A percentile compares a stretch with the other conserved stretches of the same genome.
phyloP scores from a whole-genome alignment of 768 basidiomycete genomes.

The Phanerochaete carnosa region DNA sequence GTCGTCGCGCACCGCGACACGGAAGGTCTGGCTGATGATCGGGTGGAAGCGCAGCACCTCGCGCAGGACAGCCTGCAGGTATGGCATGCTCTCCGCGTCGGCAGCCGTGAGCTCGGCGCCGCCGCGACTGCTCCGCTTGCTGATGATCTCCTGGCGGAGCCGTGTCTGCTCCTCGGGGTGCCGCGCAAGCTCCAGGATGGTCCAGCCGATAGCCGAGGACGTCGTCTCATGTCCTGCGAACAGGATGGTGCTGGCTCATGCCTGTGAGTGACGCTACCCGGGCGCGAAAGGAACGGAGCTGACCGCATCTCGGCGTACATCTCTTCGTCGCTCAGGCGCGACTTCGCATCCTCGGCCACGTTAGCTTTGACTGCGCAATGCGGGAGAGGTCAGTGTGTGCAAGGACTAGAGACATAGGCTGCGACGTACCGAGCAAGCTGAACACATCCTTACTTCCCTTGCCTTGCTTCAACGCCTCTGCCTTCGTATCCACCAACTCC shows the following conservation, averaged over 20 bases:
- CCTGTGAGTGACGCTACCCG: neutral
- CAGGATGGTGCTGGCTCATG: constrained; percentile 26
- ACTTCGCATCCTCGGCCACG: neutral
- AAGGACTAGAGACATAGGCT: neutral
- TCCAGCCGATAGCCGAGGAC: constrained; percentile 32
- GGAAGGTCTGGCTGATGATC: constrained; percentile 37
- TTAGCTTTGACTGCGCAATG: neutral
- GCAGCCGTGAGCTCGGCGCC: neutral
- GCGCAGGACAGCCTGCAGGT: constrained; percentile 40
- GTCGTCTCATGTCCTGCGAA: constrained; percentile 42
- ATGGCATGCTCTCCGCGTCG: constrained; percentile 8
- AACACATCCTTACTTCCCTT: constrained; percentile 52
- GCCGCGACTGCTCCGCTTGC: constrained; percentile 6
- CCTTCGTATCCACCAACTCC: constrained; percentile 44
- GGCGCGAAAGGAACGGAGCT: constrained; percentile 12
- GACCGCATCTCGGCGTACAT: constrained; percentile 17
- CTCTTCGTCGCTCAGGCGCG: neutral
- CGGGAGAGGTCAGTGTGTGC: constrained; percentile 13
- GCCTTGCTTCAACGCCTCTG: constrained; percentile 44
- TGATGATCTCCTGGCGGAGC: neutral
- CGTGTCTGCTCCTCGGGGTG: constrained; percentile 34
- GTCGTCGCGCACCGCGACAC: constrained; percentile 37
- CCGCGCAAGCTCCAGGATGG: constrained; percentile 36
- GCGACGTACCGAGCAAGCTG: constrained; percentile 44
- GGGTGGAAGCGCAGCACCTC: constrained; percentile 43